These are phyloP conservation scores for Lentinula sp. DNA, from an alignment of 768 basidiomycete species.

Conservation along the genomic window DNA sequence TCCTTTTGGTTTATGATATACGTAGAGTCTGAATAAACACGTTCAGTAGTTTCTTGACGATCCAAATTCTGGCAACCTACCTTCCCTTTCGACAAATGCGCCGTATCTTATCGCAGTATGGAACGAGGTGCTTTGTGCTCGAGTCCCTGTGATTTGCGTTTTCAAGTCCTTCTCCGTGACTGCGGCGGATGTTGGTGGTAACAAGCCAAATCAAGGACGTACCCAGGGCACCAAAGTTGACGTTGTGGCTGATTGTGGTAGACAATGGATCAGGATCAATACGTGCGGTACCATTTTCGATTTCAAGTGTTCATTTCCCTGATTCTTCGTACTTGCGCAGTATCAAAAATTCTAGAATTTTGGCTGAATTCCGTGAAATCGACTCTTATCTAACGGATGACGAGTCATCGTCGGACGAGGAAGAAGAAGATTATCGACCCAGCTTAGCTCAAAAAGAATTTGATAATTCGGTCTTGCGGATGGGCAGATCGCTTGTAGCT, in stretches of 20 bases:
- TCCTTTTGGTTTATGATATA: neutral
- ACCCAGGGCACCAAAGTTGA: constrained; percentile 64
- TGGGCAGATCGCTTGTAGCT: constrained; percentile 60
- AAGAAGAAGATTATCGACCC: constrained; percentile 28
- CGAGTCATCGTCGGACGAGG: constrained; percentile 32
- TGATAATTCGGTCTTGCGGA: constrained; percentile 69
- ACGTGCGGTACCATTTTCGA: constrained; percentile 53
- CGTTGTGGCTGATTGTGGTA: constrained; percentile 69
- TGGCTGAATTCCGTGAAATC: constrained; percentile 78
- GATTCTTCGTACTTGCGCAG: constrained; percentile 28
- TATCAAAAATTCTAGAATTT: constrained; percentile 68
- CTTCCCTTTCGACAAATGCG: constrained; percentile 63
- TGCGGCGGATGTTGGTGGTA: constrained; percentile 9
- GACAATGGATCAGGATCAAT: constrained; percentile 79
- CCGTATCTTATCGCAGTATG: constrained; percentile 79
- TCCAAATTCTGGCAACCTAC: constrained; percentile 35
- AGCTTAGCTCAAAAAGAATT: constrained; percentile 46
- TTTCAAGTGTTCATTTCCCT: neutral
- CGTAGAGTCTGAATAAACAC: neutral
- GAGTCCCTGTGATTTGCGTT: constrained; percentile 49
- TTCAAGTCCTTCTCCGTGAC: constrained; percentile 44
- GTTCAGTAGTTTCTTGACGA: constrained; percentile 60
- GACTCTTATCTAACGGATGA: constrained; percentile 73
- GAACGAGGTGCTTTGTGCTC: constrained; percentile 66
- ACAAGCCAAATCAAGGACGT: constrained; percentile 15